Conservation (phyloP, 2,329 filamentous ascomycete genomes). For the Emydomyces testavorans region DNA sequence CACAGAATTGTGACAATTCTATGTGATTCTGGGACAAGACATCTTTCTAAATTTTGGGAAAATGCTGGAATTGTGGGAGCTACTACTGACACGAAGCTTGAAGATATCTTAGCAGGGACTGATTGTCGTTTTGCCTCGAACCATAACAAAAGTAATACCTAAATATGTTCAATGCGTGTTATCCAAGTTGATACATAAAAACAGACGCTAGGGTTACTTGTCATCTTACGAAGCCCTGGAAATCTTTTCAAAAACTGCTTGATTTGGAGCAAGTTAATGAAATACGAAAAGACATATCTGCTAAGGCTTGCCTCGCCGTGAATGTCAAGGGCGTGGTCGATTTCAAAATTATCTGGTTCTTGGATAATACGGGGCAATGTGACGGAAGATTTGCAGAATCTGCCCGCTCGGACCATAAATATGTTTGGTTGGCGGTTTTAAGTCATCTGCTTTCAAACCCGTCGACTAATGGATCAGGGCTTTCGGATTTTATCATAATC, state of each 20-base stretch:
- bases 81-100: slow-evolving; percentile 35
- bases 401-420: neutral
- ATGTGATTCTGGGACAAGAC: slow-evolving; percentile 41
- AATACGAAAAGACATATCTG: no score
- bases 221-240: neutral
- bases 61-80: slow-evolving; percentile 39
- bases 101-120: slow-evolving; percentile 35
- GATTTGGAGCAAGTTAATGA: no score
- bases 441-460: slow-evolving; percentile 14
- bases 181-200: no score
- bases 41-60: slow-evolving; percentile 44
- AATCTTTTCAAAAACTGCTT: neutral
- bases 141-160: neutral
- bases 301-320: no score
- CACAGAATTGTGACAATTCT: slow-evolving; percentile 40
- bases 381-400: no score
- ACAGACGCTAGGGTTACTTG: no score
- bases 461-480: slow-evolving; percentile 17
- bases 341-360: no score
- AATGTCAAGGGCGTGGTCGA: no score
- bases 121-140: neutral
- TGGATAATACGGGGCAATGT: no score
- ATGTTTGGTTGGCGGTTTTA: neutral
- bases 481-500: slow-evolving; percentile 10
- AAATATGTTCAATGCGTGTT: no score